phyloP scores from a whole-genome alignment of 2,329 filamentous ascomycete genomes.

The Anisogramma anomala region DNA sequence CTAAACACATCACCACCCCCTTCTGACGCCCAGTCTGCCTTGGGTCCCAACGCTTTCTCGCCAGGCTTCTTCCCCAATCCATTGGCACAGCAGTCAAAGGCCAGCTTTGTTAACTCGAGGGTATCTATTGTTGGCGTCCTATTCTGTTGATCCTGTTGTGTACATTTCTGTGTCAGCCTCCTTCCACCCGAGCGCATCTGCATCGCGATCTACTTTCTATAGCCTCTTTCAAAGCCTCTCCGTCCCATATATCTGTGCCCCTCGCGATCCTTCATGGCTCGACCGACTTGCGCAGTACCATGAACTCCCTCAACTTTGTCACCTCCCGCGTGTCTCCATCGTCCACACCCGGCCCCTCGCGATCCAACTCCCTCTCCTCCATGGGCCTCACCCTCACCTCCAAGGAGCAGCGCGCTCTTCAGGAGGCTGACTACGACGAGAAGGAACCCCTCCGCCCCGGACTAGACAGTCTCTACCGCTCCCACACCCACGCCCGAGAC shows the following conservation, averaged over 20 bases:
- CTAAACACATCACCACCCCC: no score
- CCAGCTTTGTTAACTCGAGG: slow-evolving; percentile 1
- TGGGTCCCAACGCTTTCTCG: neutral
- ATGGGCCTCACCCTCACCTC: slow-evolving; percentile 36
- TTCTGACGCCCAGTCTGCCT: no score
- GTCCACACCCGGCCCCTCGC: slow-evolving; percentile 42
- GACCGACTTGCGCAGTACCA: slow-evolving; percentile 44
- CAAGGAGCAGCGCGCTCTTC: slow-evolving; percentile 24
- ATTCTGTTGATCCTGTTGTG: no score
- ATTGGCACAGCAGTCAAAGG: neutral
- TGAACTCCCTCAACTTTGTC: slow-evolving; percentile 96
- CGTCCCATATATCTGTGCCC: neutral
- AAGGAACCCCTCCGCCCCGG: slow-evolving; percentile 24
- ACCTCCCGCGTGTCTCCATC: slow-evolving; percentile 66
- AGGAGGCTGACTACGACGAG: slow-evolving; percentile 20
- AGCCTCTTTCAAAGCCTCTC: no score
- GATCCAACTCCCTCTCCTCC: slow-evolving; percentile 49
- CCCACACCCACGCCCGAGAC: slow-evolving; percentile 16
- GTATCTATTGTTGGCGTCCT: neutral
- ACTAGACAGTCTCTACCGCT: slow-evolving; percentile 27
- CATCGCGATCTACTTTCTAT: no score
- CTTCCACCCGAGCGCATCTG: no score
- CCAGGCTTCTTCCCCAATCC: neutral
- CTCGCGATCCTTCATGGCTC: slow-evolving; percentile 39
- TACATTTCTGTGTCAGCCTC: no score